Percentiles rank a stretch among this genome's conserved stretches.
Conservation (phyloP, 495 filamentous ascomycete species). For the Penicillium paradoxum region DNA sequence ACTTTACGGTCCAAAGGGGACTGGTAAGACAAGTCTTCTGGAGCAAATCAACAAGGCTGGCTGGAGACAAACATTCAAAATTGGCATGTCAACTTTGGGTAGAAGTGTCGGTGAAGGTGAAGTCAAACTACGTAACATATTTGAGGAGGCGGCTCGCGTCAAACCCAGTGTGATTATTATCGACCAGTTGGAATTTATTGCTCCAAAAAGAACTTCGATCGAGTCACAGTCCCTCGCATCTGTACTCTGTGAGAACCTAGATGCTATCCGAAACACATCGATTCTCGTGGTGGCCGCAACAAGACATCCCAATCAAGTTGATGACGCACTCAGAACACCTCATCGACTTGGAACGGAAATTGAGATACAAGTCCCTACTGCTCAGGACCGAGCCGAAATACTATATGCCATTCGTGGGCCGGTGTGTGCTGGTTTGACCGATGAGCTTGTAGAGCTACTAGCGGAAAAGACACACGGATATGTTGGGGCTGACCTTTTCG, state of each 20-base stretch:
- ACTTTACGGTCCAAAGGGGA: constrained; percentile 78
- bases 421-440: constrained; percentile 24
- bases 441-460: constrained; percentile 40
- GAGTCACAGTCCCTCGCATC: constrained; percentile 36
- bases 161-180: constrained; percentile 82
- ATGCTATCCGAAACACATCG: constrained; percentile 35
- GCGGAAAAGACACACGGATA: constrained; percentile 62
- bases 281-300: constrained; percentile 73
- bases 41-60: constrained; percentile 58
- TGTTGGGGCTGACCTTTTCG: constrained; percentile 59
- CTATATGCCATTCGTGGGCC: constrained; percentile 46
- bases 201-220: constrained; percentile 51
- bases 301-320: constrained; percentile 67
- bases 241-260: constrained; percentile 41
- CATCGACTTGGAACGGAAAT: constrained; percentile 67
- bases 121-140: constrained; percentile 58
- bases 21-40: constrained; percentile 72
- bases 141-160: constrained; percentile 62
- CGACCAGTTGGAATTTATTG: constrained; percentile 72
- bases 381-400: constrained; percentile 66
- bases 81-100: constrained; percentile 52
- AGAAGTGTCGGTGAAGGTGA: constrained; percentile 39
- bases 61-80: constrained; percentile 62
- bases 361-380: constrained; percentile 75
- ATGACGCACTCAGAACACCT: constrained; percentile 62